phyloP scores from a whole-genome alignment of 2,329 filamentous ascomycete genomes.

The Drechslerella stenobrocha region DNA sequence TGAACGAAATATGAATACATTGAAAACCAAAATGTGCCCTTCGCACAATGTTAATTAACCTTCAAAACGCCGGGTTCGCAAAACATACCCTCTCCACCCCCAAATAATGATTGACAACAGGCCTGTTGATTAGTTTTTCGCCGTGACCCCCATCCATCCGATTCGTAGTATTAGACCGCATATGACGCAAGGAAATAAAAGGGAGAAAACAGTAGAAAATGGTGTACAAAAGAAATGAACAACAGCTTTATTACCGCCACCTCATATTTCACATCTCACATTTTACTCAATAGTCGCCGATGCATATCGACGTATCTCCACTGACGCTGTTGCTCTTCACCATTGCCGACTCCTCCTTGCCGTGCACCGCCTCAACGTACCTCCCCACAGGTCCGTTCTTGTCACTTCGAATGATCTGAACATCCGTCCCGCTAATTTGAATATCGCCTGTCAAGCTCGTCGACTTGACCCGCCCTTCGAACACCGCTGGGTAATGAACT shows the following conservation, averaged over 20 bases:
- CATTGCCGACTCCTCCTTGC: constrained; percentile 11
- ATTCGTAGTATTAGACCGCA: too few relatives aligned
- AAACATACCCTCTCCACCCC: constrained; percentile 10
- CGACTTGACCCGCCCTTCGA: constrained; percentile 28
- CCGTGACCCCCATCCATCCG: constrained; percentile 20
- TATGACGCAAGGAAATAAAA: constrained; percentile 23
- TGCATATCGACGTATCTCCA: constrained; percentile 38
- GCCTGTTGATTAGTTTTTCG: constrained; percentile 48
- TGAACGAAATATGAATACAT: too few relatives aligned
- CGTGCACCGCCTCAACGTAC: constrained; percentile 40
- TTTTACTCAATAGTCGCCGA: too few relatives aligned
- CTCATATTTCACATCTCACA: too few relatives aligned
- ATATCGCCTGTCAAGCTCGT: constrained; percentile 27
- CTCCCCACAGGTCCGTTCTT: constrained; percentile 33
- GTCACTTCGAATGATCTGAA: constrained; percentile 20
- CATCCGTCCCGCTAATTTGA: constrained; percentile 24
- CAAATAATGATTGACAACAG: constrained; percentile 48
- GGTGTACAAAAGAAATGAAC: constrained; percentile 26
- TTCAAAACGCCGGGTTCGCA: constrained; percentile 2
- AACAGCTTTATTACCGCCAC: constrained; percentile 5
- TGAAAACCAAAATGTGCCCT: too few relatives aligned
- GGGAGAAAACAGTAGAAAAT: constrained; percentile 11
- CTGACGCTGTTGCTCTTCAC: constrained; percentile 38
- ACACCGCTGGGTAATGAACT: constrained; percentile 32
- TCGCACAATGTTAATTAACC: constrained; percentile 3